Conservation (phyloP, 106 monocot genomes). For the Dactylorhiza incarnata region DNA sequence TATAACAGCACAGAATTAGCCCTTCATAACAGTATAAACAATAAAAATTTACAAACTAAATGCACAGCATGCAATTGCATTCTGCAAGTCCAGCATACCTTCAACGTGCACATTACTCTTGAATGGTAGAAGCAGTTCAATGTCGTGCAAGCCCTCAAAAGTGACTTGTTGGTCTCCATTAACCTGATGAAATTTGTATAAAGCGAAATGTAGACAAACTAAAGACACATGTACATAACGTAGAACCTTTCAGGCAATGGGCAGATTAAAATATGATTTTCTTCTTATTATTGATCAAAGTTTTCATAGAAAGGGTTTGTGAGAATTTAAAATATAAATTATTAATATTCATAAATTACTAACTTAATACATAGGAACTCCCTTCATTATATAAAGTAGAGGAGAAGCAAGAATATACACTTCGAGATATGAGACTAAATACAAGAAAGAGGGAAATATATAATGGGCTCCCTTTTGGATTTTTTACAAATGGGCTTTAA, state of each 20-base stretch:
- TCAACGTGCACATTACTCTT: constrained; percentile 33
- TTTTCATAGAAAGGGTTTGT: not conserved
- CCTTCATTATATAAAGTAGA: too few relatives aligned
- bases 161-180: constrained; percentile 25
- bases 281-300: not conserved
- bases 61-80: not conserved
- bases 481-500: too few relatives aligned
- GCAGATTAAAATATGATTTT: not conserved
- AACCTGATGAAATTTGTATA: constrained; percentile 27
- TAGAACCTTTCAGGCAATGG: not conserved
- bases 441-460: too few relatives aligned
- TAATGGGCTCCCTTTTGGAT: too few relatives aligned
- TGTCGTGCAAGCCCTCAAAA: constrained; percentile 32
- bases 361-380: too few relatives aligned
- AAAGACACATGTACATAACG: not conserved
- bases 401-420: too few relatives aligned
- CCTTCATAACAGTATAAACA: not conserved
- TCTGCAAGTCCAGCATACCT: constrained; percentile 30
- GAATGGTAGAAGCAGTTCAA: constrained; percentile 82
- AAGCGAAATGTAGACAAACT: not conserved
- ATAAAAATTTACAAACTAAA: not conserved
- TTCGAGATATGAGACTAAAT: too few relatives aligned
- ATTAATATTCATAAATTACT: too few relatives aligned
- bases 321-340: too few relatives aligned
- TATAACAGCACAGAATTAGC: constrained; percentile 27